Base-by-base conservation (phyloP, 176 grass and related monocot genomes). In the Aechmea fasciata region DNA sequence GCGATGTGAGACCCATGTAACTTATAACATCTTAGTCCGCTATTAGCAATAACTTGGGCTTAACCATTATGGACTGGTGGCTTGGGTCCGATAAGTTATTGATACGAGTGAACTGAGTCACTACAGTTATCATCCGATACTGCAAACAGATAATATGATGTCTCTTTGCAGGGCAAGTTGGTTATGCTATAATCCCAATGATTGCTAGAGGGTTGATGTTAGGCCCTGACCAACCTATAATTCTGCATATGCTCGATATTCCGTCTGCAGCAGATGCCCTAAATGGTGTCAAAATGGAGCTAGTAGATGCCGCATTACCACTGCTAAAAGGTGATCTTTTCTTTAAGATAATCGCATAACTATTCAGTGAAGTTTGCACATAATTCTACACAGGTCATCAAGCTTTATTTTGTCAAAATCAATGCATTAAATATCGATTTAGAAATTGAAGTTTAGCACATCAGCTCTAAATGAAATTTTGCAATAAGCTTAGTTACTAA, bases 141-240 rank as follows among this genome's bases (percentile, higher is more conserved):
- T 41, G 9, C 14, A 10, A 28, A 2, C 10, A 10, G 9, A 55
- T 63, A 47, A 3, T 54, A n/a, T 75, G 20, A 61, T 15, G 1
- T 22, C n/a, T 61, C 0, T 23, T 63, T 76, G 33, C 81, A 96
- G 91, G 87, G 50, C 82, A 96, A 74, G 87, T 96, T 47, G 87
- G 84, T 17, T 96, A 90, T 52, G 79, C 91, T 12, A 78, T 90
- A 22, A 77, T 90, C 11, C 61, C 79, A 7, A 96, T 87, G 87
- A 87, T 96, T 74, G 91, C 84, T 29, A 87, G 84, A 78, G 87
- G 91, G 1, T 71, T 78, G 48, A 85, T 96, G 87, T 75, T 96
- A 18, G 84, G 87, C 10, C 87, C 79, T 2, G 70, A 87, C 50
- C 91, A 96, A 70, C 84, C 87, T 57, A 71, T 96, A 69, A 77